Evolutionary conservation across 176 grass and related monocot species (phyloP), one percentile per base, ranked within the genome.

Genomic region (Urochloa ruziziensis): DNA sequence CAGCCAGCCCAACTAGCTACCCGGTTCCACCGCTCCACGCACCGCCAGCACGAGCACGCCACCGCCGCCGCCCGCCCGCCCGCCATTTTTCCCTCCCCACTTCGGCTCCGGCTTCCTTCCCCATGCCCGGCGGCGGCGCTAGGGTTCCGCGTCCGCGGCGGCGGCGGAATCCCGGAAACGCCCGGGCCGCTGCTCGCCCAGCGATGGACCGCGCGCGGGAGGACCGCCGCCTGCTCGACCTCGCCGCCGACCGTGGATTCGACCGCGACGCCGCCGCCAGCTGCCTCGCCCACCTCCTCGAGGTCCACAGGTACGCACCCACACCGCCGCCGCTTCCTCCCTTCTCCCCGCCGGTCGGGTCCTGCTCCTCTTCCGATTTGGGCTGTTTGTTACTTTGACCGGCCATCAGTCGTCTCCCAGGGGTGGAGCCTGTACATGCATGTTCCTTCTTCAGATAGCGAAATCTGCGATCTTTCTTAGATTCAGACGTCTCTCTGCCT

Each of bases 301-400:
- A 91, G 70, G 19, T 91, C 77, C 93, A 97, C 77, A n/a, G 91
- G 91, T 97, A 87, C 75, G 39, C 14, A 1, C n/a, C 16, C 24
- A 0, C 67, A 0, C 37, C 40, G 24, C n/a, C 24, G 68, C 67
- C 13, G 11, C 2, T 29, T 27, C 3, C 42, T 43, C 3, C 10
- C 21, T 25, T 25, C 36, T 15, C 11, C 10, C 32, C 2, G 32
- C 17, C 1, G 62, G 62, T 1, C 32, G 34, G 17, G 17, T 4
- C 62, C 42, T 17, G 62, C 17, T 30, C 32, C 8, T 4, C 62
- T 65, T 65, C 32, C 7, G 6, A 19, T 65, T 9, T 10, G 32
- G 32, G 42, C 33, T 10, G 21, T 12, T 9, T 39, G 34, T 3
- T 17, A 6, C 39, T 40, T 6, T 40, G 39, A 9, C 39, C 33